These are phyloP conservation scores for Cryptosporidium sp. DNA, from an alignment of 169 alveolate species.

Conservation along the genomic window DNA sequence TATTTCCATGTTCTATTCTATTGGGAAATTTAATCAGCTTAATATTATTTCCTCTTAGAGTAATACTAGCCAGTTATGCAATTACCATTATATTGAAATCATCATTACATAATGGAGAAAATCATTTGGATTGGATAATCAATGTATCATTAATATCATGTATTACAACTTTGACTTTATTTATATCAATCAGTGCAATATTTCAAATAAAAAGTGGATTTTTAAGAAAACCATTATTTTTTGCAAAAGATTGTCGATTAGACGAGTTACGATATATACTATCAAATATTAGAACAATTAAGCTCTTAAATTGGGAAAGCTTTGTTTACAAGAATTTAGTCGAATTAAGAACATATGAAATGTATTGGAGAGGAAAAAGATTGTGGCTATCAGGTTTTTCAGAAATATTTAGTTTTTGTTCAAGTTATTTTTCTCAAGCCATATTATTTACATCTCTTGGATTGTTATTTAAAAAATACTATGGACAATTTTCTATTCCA, in stretches of 20 bases:
- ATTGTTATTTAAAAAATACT: constrained; percentile 21
- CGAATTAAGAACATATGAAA: constrained; percentile 44
- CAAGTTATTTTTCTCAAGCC: constrained; percentile 41
- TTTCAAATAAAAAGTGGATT: constrained; percentile 55
- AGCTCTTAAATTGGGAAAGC: constrained; percentile 67
- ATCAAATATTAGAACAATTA: constrained; percentile 58
- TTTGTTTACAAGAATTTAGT: constrained; percentile 57
- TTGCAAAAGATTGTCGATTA: constrained; percentile 42
- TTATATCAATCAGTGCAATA: constrained; percentile 23
- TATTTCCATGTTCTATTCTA: constrained; percentile 61
- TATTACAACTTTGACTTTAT: constrained; percentile 20
- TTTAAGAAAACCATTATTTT: constrained; percentile 62
- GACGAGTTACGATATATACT: constrained; percentile 58
- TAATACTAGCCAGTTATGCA: constrained; percentile 35
- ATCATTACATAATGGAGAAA: constrained; percentile 18
- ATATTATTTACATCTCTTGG: constrained; percentile 51
- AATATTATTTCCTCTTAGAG: constrained; percentile 53
- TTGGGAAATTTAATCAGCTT: constrained; percentile 56
- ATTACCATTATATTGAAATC: constrained; percentile 16
- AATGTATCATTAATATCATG: constrained; percentile 42
- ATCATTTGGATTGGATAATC: constrained; percentile 19
- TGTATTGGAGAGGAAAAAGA: constrained; percentile 50
- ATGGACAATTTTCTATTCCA: constrained; percentile 57
- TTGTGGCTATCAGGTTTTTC: constrained; percentile 21
- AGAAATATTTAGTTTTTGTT: constrained; percentile 35